Conservation (phyloP, 1,139 yeast species). For the Geotrichum siamense region DNA sequence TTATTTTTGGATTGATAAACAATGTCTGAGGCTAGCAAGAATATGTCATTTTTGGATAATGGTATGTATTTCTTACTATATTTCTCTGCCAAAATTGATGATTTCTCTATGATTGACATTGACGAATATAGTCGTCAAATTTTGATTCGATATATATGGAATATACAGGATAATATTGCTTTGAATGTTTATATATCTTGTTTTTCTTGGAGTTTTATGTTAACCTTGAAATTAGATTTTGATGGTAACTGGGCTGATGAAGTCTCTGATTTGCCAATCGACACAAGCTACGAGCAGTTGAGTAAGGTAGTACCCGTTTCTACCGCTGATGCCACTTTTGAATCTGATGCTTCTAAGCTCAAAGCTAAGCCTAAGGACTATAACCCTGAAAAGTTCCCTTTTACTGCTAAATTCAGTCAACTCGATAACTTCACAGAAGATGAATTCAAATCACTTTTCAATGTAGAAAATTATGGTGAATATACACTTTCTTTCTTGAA, state of each 20-base stretch:
- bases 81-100: no score
- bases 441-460: constrained; percentile 56
- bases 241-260: constrained; percentile 19
- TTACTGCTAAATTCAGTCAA: constrained; percentile 78
- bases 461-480: constrained; percentile 40
- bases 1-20: no score
- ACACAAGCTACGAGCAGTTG: constrained; percentile 12
- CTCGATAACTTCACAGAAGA: constrained; percentile 73
- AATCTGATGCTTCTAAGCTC: background rate
- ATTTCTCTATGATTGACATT: no score
- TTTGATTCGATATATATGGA: no score
- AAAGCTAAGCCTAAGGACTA: constrained; percentile 8
- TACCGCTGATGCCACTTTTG: background rate
- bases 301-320: constrained; percentile 2
- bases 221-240: no score
- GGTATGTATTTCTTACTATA: no score
- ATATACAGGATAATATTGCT: no score
- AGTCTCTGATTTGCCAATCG: constrained; percentile 17
- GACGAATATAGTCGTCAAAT: no score
- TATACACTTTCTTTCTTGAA: background rate
- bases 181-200: no score
- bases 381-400: constrained; percentile 80
- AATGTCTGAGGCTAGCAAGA: no score
- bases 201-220: no score
- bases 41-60: no score